Evolutionary conservation across 139 green algal species (phyloP), one percentile per base, ranked within the genome.

Genomic region (Haematococcus lacustris): DNA sequence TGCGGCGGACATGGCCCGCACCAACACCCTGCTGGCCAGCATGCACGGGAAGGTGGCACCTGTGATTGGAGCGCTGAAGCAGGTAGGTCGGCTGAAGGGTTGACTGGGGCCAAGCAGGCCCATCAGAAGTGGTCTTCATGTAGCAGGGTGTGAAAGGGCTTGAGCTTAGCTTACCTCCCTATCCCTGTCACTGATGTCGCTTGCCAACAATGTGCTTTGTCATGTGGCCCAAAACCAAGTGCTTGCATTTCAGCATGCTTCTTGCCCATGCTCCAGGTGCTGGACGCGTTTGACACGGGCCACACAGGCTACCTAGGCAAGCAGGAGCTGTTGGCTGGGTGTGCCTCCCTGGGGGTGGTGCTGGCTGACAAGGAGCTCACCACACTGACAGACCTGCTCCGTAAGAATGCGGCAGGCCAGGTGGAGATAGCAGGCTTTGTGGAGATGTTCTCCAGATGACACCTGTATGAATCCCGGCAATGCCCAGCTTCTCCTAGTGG

Each of bases 301-400:
- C 53, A 59, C 38, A 51, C 43, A 23, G 83, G 83, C 32, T 78
- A 60, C 39, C 37, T 88, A 6, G 51, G 37, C 21, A 65, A 51
- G 33, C 73, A 78, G 7, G 83, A 86, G 28, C 66, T 88, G 64
- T 61, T 84, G 38, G 79, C 81, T 0, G 83, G 73, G 9, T 89
- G 83, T 41, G 86, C 86, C 7, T 66, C 76, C 0, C 67, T 91
- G 68, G 86, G 86, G 3, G 83, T 91, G 38, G 84, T 88, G 38
- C 67, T 89, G 30, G 83, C 64, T 40, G 69, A 84, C 30, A 77
- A 77, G 41, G 86, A 91, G 79, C 73, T 85, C 17, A 71, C 78
- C 0, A 80, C 65, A n/a, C 68, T 85, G 43, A 57, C 61, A 40
- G 72, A 72, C 7, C 47, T 85, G 32, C 59, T 87, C 37, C 78